These are phyloP conservation scores for Trichoderma sp. DNA, from an alignment of 2,329 filamentous ascomycete species.

Conservation along the genomic window DNA sequence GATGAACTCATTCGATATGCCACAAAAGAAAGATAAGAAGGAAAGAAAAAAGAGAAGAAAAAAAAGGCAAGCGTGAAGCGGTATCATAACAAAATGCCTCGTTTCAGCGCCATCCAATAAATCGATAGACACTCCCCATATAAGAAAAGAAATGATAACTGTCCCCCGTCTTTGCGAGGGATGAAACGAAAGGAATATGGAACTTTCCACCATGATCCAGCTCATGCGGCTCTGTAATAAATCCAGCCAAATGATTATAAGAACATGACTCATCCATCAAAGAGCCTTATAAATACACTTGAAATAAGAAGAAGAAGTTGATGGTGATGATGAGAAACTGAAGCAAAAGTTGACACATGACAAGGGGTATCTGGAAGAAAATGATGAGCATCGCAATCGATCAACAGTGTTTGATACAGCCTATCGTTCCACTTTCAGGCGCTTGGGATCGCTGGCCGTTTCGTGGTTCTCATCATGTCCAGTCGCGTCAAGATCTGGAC, in stretches of 20 bases:
- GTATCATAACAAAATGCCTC: neutral
- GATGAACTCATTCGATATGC: neutral
- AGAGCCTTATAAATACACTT: neutral
- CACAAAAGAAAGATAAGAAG: neutral
- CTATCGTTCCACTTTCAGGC: slow-evolving; percentile 52
- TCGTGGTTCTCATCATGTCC: slow-evolving; percentile 46
- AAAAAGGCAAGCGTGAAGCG: neutral
- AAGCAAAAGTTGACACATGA: slow-evolving; percentile 22
- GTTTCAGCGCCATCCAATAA: neutral
- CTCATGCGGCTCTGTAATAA: neutral
- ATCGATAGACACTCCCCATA: neutral
- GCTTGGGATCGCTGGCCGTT: slow-evolving; percentile 50
- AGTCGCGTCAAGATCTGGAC: slow-evolving; percentile 51
- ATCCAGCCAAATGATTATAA: neutral
- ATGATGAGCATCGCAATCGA: slow-evolving; percentile 12
- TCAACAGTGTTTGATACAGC: neutral
- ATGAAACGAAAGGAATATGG: neutral
- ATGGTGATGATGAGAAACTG: neutral
- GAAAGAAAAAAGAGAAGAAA: neutral
- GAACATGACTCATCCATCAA: neutral
- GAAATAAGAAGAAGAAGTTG: neutral
- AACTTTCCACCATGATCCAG: neutral
- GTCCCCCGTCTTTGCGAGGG: neutral
- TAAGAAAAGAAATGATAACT: neutral
- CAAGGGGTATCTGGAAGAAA: slow-evolving; percentile 21